A percentile compares a stretch with the other conserved stretches of the same genome.
Conservation (phyloP, 495 filamentous ascomycete species). For the Margaritispora aquatica region DNA sequence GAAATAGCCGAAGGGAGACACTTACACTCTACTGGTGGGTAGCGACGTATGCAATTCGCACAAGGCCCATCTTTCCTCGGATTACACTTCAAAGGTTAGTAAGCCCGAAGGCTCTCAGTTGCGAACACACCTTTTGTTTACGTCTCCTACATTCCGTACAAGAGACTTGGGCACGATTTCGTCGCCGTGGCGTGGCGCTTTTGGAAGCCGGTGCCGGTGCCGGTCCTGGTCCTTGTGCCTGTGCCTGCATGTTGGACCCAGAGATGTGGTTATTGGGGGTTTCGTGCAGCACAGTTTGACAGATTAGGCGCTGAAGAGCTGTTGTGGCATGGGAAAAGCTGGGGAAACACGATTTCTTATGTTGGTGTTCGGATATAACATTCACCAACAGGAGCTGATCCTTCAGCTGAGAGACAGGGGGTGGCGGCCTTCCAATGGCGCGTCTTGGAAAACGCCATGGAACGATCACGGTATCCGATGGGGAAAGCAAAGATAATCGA, state of each 20-base stretch:
- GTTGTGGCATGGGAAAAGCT: background rate
- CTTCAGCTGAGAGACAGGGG: background rate
- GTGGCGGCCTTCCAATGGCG: background rate
- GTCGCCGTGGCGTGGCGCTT: background rate
- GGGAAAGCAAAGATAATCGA: no score
- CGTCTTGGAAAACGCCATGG: background rate
- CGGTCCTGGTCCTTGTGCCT: no score
- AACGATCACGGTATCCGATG: background rate
- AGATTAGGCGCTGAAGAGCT: background rate
- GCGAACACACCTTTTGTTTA: background rate
- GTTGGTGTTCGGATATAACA: background rate
- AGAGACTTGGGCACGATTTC: background rate
- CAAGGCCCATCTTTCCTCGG: conserved; percentile 8
- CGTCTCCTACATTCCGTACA: conserved; percentile 4
- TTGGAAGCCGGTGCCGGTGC: background rate
- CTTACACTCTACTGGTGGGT: conserved; percentile 13
- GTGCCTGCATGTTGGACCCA: background rate
- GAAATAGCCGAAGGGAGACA: no score
- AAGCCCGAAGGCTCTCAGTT: background rate
- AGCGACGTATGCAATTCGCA: conserved; percentile 7
- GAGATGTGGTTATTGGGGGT: background rate
- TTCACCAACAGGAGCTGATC: no score
- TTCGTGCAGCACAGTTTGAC: background rate
- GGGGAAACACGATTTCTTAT: background rate
- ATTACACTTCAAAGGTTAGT: conserved; percentile 2